Base-by-base conservation (phyloP, 1,284 basidiomycete species). In the Cryptococcus jaspeensis region DNA sequence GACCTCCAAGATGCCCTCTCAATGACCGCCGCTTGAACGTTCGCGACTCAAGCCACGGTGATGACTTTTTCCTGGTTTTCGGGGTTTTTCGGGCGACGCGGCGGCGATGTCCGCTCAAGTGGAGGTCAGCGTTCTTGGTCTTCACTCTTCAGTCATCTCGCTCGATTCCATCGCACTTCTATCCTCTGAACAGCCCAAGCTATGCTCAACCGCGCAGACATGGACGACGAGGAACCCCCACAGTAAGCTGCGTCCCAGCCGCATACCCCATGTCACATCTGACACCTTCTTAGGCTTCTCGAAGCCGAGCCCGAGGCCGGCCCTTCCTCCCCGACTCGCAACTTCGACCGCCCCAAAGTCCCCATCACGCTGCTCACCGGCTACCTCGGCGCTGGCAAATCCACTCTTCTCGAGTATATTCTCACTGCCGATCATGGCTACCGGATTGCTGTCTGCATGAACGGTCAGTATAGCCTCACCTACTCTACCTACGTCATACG, bases 361-460 rank as follows among this genome's bases (percentile, higher is more conserved):
- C 92, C 92, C 18, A 82, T 93, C 20, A 95, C 92, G 4, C 87
- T 95, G 58, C 88, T 96, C 55, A 92, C 88, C 56, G 93, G 93
- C 5, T 95, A 94, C 67, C 83, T 96, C 3, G 92, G 92, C 4
- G 75, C 78, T 7, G 92, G 92, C 37, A 96, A 96, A 78, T 91
- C 90, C 7, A 94, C 92, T 0, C 79, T 95, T 38, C 82, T 97
- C 13, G 70, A 81, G 66, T 86, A 91, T 38, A 94, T 96, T 60
- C 79, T 97, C 59, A 93, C 89, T 5, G 90, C 91, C 69, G 82
- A 87, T 45, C 93, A 96, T 82, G 92, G 93, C 1, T 91, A 92
- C 70, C 85, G 89, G 41, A 95, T 97, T 61, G 93, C 93, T 4
- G 93, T 97, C 23, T 95, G 96, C 67, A 93, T 97, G 91, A 97